Evolutionary conservation across 768 basidiomycete genomes (phyloP), one percentile per base, ranked within the genome.

Genomic region (Cystobasidiopsis lactophilus): DNA sequence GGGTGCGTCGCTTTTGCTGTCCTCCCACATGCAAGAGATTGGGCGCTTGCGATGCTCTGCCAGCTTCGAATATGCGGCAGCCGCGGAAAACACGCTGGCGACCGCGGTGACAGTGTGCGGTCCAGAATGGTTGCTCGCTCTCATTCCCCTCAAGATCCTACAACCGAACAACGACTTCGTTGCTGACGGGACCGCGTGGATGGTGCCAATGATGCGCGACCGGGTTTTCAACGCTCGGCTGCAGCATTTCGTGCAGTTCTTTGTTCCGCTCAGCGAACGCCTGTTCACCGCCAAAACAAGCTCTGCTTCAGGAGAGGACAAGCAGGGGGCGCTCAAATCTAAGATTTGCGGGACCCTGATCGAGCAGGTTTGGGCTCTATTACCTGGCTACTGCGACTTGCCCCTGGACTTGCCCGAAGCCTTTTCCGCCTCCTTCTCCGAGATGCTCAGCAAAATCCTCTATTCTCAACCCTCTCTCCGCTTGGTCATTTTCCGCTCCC

Each of bases 331-430:
- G 9, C 56, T 82, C 0, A 88, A 96, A 66, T 82, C 81, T 14
- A 98, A 96, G 67, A 79, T 96, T 35, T 98, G 86, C 85, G 82
- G 77, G 58, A 86, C 91, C 11, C 74, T 96, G 41, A 78, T 95
- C 23, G 78, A 80, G 10, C 93, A 98, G 66, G 77, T 91, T 19
- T 98, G 93, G 93, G 72, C 77, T 24, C 84, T 89, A 24, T 74
- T 96, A 38, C 77, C 77, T 5, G 86, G 88, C 1, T 98, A 96
- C 68, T 91, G 86, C 65, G 77, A 79, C 64, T 77, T 77, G 24
- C 73, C 82, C 13, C 61, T 71, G n/a, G 83, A 95, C 65, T 68
- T 93, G 38, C 70, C 74, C 59, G 68, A 77, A 80, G 74, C 80
- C 7, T 71, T 96, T 58, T 80, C 71, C 7, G 70, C 78, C 1